phyloP scores from a whole-genome alignment of 116 monocot species.

The Zostera marina region DNA sequence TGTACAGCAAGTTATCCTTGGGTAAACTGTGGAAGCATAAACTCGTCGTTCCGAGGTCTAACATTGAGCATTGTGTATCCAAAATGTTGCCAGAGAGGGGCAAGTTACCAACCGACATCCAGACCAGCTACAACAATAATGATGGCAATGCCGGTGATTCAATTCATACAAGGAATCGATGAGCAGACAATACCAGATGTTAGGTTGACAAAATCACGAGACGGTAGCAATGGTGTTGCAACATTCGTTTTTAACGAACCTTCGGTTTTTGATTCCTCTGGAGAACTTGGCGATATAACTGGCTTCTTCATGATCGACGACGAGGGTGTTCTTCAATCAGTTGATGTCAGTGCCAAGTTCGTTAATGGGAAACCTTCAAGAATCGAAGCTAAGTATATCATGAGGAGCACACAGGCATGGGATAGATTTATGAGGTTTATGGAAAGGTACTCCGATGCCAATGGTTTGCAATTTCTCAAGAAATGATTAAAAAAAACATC shows the following conservation, averaged over 20 bases:
- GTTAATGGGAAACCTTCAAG: conserved; percentile 80
- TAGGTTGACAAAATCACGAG: conserved; percentile 73
- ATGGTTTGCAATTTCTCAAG: conserved; percentile 76
- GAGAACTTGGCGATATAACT: conserved; percentile 83
- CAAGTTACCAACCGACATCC: not conserved
- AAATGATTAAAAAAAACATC: conserved; percentile 28
- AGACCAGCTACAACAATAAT: conserved; percentile 42
- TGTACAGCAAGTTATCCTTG: conserved; percentile 7
- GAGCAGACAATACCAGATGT: conserved; percentile 88
- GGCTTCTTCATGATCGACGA: conserved; percentile 97
- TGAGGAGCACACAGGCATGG: conserved; percentile 72
- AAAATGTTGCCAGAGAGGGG: conserved; percentile 6
- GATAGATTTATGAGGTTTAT: conserved; percentile 98
- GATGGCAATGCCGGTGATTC: conserved; percentile 63
- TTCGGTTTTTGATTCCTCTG: conserved; percentile 77
- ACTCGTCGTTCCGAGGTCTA: conserved; percentile 46
- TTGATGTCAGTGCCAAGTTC: conserved; percentile 90
- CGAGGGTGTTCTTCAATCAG: conserved; percentile 82
- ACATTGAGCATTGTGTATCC: conserved; percentile 21
- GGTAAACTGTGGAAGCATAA: conserved; percentile 14
- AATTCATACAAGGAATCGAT: conserved; percentile 86
- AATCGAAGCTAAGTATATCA: conserved; percentile 86
- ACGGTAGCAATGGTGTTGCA: conserved; percentile 79
- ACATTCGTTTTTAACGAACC: conserved; percentile 67
- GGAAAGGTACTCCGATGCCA: conserved; percentile 95